phyloP scores from a whole-genome alignment of 2,329 filamentous ascomycete species.

The Colletotrichum sp. region DNA sequence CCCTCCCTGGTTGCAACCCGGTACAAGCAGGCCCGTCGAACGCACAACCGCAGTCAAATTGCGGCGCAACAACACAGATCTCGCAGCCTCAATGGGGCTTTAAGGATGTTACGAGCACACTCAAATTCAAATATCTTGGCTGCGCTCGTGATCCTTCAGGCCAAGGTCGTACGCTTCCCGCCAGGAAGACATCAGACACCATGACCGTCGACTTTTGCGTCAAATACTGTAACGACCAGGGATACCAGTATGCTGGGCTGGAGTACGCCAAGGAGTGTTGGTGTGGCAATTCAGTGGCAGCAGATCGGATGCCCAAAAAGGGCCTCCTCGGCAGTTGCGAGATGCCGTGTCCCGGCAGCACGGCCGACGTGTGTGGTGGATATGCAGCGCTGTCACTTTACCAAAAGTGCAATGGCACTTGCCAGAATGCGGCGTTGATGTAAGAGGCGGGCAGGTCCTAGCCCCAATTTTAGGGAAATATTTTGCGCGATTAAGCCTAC shows the following conservation, averaged over 20 bases:
- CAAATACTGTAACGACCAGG: conserved; percentile 31
- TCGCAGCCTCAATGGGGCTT: conserved; percentile 42
- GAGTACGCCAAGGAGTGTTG: conserved; percentile 44
- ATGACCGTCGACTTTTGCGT: conserved; percentile 40
- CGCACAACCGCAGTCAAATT: conserved; percentile 24
- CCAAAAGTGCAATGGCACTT: conserved; percentile 34
- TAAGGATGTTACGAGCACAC: conserved; percentile 47
- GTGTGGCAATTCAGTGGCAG: conserved; percentile 35
- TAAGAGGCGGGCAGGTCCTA: background rate
- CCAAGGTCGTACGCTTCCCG: conserved; percentile 32
- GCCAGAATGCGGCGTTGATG: conserved; percentile 25
- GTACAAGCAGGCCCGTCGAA: conserved; percentile 36
- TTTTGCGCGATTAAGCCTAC: background rate
- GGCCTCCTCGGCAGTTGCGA: conserved; percentile 48
- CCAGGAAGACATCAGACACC: conserved; percentile 28
- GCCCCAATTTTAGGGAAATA: background rate
- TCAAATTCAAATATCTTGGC: conserved; percentile 56
- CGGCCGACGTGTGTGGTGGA: conserved; percentile 24
- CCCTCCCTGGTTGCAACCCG: conserved; percentile 61
- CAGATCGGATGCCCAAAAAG: conserved; percentile 32
- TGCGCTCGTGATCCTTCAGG: conserved; percentile 45
- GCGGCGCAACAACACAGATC: conserved; percentile 41
- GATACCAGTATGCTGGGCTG: conserved; percentile 37
- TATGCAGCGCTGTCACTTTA: conserved; percentile 37
- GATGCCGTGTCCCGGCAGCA: conserved; percentile 22